Percentiles rank a stretch among this genome's conserved stretches.
These are phyloP conservation scores for Allium fistulosum DNA, from an alignment of 106 monocot genomes.

Conservation along the genomic window DNA sequence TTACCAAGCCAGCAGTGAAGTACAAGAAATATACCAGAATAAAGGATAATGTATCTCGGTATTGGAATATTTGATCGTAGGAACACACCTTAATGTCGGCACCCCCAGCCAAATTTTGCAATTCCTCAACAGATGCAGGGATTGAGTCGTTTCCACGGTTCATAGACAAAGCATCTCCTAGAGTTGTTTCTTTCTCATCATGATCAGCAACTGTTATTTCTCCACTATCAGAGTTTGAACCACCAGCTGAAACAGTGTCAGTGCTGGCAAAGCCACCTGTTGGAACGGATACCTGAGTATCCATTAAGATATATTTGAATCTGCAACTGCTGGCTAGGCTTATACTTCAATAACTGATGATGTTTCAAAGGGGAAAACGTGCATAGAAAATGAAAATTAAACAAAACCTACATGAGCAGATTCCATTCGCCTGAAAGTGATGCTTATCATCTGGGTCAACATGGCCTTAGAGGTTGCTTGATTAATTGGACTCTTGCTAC, in stretches of 20 bases:
- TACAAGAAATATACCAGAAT: too few relatives aligned
- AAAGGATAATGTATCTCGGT: too few relatives aligned
- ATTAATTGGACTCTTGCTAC: slow-evolving; percentile 92
- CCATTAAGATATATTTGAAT: slow-evolving; percentile 3
- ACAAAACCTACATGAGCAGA: slow-evolving; percentile 52
- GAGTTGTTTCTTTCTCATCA: slow-evolving; percentile 51
- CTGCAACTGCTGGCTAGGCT: not conserved
- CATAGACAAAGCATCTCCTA: slow-evolving; percentile 71
- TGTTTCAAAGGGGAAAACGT: too few relatives aligned
- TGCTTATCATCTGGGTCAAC: slow-evolving; percentile 97
- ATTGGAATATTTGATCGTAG: not conserved
- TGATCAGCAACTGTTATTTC: slow-evolving; percentile 48
- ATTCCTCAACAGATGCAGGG: slow-evolving; percentile 71
- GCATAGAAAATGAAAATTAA: too few relatives aligned
- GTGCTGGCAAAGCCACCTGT: slow-evolving; percentile 11
- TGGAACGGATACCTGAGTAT: slow-evolving; percentile 31
- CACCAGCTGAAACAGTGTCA: slow-evolving; percentile 22
- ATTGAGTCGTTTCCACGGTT: slow-evolving; percentile 40
- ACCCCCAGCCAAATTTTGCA: slow-evolving; percentile 90
- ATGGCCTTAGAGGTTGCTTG: slow-evolving; percentile 97
- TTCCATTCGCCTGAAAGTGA: slow-evolving; percentile 88
- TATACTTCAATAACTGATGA: too few relatives aligned
- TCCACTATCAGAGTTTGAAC: slow-evolving; percentile 27
- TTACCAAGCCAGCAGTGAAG: not conserved
- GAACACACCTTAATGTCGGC: slow-evolving; percentile 84